These are phyloP conservation scores for Yamadazyma membranifaciens DNA, from an alignment of 1,139 yeast genomes.

Conservation along the genomic window DNA sequence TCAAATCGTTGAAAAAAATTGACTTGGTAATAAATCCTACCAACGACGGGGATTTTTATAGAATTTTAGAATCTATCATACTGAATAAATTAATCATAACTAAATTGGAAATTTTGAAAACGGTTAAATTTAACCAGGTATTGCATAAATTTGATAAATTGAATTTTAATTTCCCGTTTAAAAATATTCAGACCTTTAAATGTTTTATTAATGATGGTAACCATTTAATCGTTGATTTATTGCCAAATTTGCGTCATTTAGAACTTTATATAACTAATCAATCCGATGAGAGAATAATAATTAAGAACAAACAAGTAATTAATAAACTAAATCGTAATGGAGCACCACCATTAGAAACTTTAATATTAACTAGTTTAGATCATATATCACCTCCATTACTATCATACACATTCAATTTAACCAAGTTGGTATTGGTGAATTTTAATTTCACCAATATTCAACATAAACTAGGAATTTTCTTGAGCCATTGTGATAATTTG, in stretches of 20 bases:
- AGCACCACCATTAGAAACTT: not conserved
- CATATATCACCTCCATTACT: conserved; percentile 13
- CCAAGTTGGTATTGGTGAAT: conserved; percentile 26
- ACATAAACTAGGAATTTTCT: conserved; percentile 30
- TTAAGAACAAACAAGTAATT: conserved; percentile 6
- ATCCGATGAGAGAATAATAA: not conserved
- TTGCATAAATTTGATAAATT: conserved; percentile 23
- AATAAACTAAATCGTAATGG: not conserved
- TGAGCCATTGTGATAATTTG: conserved; percentile 20
- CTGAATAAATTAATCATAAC: conserved; percentile 21
- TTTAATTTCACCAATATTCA: conserved; percentile 30
- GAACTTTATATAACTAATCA: conserved; percentile 20
- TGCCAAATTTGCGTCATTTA: conserved; percentile 25
- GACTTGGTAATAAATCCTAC: conserved; percentile 26
- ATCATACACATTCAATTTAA: conserved; percentile 20
- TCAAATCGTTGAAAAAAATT: conserved; percentile 20
- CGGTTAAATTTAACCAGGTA: conserved; percentile 25
- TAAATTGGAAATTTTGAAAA: conserved; percentile 10
- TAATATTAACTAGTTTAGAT: not conserved
- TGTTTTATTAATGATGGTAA: conserved; percentile 27
- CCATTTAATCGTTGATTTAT: conserved; percentile 25
- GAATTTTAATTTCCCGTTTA: conserved; percentile 28
- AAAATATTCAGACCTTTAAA: conserved; percentile 20
- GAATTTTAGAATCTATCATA: conserved; percentile 25
- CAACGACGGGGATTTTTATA: conserved; percentile 21